Percentiles rank a stretch among this genome's conserved stretches.
These are phyloP conservation scores for Scleroderma citrinum DNA, from an alignment of 768 basidiomycete species.

Conservation along the genomic window DNA sequence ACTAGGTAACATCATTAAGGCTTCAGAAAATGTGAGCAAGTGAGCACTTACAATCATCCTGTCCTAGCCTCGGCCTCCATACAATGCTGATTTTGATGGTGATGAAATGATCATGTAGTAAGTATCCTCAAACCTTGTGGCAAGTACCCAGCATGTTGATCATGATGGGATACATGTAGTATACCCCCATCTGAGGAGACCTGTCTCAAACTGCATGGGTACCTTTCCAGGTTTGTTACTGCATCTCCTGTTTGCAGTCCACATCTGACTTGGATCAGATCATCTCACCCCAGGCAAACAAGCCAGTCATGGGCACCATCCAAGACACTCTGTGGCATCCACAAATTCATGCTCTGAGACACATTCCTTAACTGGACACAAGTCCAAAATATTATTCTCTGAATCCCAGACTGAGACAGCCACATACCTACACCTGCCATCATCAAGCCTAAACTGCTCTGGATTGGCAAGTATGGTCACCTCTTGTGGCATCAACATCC, in stretches of 20 bases:
- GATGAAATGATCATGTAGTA: too few relatives aligned
- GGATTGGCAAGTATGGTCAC: conserved; percentile 90
- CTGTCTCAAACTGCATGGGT: conserved; percentile 99
- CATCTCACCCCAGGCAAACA: too few relatives aligned
- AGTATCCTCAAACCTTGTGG: conserved; percentile 33
- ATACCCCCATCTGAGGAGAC: conserved; percentile 98
- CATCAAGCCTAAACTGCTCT: conserved; percentile 92
- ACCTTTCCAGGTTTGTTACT: conserved; percentile 70
- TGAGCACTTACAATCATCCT: too few relatives aligned
- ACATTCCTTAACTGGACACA: conserved; percentile 92
- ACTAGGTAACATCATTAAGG: too few relatives aligned
- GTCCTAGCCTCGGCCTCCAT: too few relatives aligned
- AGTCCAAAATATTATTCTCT: conserved; percentile 95
- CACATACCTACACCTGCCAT: conserved; percentile 87
- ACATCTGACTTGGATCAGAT: too few relatives aligned
- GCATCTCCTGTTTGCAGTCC: too few relatives aligned
- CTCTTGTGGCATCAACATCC: conserved; percentile 92
- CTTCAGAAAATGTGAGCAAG: too few relatives aligned
- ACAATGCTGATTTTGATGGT: too few relatives aligned
- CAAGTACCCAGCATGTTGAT: conserved; percentile 5
- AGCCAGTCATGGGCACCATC: conserved; percentile 99
- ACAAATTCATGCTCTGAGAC: conserved; percentile 95
- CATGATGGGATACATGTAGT: conserved; percentile 40
- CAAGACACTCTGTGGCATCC: conserved; percentile 98
- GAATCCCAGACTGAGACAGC: conserved; percentile 98